These are phyloP conservation scores for Cardamine chenopodiifolia DNA, from an alignment of 345 rosid species.

Conservation along the genomic window DNA sequence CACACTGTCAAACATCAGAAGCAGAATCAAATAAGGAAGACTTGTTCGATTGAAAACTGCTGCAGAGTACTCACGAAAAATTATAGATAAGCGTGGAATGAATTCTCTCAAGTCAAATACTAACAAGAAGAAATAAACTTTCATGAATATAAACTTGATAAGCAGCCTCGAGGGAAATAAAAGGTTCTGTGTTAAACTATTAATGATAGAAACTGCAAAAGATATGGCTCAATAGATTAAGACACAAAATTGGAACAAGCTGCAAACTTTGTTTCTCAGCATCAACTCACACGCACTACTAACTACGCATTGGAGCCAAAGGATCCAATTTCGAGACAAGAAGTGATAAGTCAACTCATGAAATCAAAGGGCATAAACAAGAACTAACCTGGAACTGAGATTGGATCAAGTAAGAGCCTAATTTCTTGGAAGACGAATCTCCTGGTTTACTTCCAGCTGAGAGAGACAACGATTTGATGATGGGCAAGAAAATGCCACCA, in stretches of 20 bases:
- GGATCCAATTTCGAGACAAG: neutral
- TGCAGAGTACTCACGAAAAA: neutral
- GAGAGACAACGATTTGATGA: conserved; percentile 75
- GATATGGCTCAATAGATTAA: conserved; percentile 10
- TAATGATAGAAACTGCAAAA: neutral
- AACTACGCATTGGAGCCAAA: neutral
- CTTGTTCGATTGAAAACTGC: neutral
- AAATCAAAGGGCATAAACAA: conserved; percentile 1
- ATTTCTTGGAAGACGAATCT: conserved; percentile 69
- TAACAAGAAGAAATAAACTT: neutral
- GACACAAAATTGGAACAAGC: neutral
- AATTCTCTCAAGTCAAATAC: conserved; percentile 3
- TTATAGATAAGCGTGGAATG: neutral
- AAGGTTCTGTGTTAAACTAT: neutral
- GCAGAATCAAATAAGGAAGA: neutral
- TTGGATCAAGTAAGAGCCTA: conserved; percentile 76
- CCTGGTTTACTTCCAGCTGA: conserved; percentile 86
- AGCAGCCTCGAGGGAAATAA: neutral
- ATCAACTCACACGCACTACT: neutral
- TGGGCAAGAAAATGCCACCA: conserved; percentile 92
- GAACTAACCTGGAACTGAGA: conserved; percentile 83
- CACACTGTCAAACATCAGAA: conserved; percentile 52
- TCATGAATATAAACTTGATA: neutral
- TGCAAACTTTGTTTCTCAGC: neutral
- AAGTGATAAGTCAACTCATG: neutral